phyloP scores from a whole-genome alignment of 495 filamentous ascomycete genomes.

The Penicillium samsonianum region DNA sequence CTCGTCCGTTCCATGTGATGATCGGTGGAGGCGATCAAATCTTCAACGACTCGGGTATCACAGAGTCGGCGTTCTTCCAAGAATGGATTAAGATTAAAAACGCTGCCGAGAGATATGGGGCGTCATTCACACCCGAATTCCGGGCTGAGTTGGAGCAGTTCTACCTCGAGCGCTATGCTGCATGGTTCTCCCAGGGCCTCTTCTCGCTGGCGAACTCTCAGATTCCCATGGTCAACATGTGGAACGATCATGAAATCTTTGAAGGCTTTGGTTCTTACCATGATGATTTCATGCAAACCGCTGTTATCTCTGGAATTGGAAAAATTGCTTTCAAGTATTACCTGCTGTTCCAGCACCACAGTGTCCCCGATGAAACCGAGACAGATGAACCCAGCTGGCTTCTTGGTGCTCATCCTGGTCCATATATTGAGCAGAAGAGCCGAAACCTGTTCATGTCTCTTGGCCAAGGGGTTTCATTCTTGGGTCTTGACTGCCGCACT shows the following conservation, averaged over 20 bases:
- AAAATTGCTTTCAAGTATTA: conserved; percentile 97
- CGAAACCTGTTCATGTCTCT: conserved; percentile 84
- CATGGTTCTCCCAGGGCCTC: conserved; percentile 94
- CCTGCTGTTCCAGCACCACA: conserved; percentile 97
- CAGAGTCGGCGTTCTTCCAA: conserved; percentile 70
- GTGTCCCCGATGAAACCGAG: conserved; percentile 73
- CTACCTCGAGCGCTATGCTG: conserved; percentile 81
- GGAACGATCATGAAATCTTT: conserved; percentile 97
- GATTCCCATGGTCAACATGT: conserved; percentile 98
- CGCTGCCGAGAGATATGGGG: conserved; percentile 71
- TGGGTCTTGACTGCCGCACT: conserved; percentile 89
- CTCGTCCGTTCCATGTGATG: conserved; percentile 96
- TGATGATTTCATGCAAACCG: conserved; percentile 86
- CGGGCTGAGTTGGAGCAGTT: conserved; percentile 82
- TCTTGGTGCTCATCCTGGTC: conserved; percentile 74
- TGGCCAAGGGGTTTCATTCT: conserved; percentile 73
- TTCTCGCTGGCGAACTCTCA: conserved; percentile 91
- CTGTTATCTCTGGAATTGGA: conserved; percentile 86
- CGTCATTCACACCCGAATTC: conserved; percentile 72
- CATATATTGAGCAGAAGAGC: conserved; percentile 85
- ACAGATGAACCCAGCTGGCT: conserved; percentile 89
- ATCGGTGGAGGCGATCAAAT: conserved; percentile 96
- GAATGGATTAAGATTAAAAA: conserved; percentile 85
- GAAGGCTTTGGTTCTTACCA: conserved; percentile 96
- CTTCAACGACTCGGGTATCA: conserved; percentile 84